Evolutionary conservation across 2,329 filamentous ascomycete genomes (phyloP).

Genomic region (Echinosphaeria canescens): DNA sequence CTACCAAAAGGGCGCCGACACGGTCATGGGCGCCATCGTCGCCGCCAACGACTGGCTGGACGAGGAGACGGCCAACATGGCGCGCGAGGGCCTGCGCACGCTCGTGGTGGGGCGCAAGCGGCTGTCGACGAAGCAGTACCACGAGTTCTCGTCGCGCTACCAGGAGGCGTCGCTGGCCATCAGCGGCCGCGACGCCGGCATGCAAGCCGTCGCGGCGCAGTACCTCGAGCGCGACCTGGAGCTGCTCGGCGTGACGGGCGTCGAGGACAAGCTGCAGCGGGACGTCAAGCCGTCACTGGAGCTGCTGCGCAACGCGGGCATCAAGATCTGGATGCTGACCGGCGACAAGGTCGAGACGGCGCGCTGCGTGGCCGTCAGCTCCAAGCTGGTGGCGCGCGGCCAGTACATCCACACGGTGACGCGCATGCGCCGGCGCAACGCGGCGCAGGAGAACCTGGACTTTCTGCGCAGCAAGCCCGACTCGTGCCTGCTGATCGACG

Average conservation of each 20-base stretch:
- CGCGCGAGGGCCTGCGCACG: slow-evolving; percentile 81
- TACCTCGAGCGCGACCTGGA: slow-evolving; percentile 79
- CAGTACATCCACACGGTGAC: slow-evolving; percentile 92
- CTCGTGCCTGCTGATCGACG: slow-evolving; percentile 77
- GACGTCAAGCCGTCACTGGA: slow-evolving; percentile 94
- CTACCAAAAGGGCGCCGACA: slow-evolving; percentile 95
- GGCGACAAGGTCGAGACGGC: slow-evolving; percentile 98
- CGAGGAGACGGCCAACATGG: slow-evolving; percentile 99
- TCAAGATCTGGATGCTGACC: slow-evolving; percentile 99
- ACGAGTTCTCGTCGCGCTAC: slow-evolving; percentile 55
- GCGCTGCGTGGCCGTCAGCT: slow-evolving; percentile 84
- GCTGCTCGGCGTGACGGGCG: slow-evolving; percentile 87
- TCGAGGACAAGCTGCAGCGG: slow-evolving; percentile 89
- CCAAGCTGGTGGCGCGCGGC: slow-evolving; percentile 78
- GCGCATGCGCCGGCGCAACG: slow-evolving; percentile 64
- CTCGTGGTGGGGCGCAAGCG: slow-evolving; percentile 87
- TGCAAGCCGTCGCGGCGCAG: slow-evolving; percentile 60
- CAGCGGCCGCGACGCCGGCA: slow-evolving; percentile 56
- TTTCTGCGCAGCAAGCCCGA: slow-evolving; percentile 78
- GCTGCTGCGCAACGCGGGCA: slow-evolving; percentile 83
- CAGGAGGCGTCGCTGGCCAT: slow-evolving; percentile 65
- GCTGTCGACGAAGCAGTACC: slow-evolving; percentile 58
- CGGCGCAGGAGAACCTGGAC: slow-evolving; percentile 73
- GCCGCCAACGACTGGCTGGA: slow-evolving; percentile 96
- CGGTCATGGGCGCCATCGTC: slow-evolving; percentile 93